Conservation (phyloP, 805 yeast genomes). For the Ogataea ganodermae region DNA sequence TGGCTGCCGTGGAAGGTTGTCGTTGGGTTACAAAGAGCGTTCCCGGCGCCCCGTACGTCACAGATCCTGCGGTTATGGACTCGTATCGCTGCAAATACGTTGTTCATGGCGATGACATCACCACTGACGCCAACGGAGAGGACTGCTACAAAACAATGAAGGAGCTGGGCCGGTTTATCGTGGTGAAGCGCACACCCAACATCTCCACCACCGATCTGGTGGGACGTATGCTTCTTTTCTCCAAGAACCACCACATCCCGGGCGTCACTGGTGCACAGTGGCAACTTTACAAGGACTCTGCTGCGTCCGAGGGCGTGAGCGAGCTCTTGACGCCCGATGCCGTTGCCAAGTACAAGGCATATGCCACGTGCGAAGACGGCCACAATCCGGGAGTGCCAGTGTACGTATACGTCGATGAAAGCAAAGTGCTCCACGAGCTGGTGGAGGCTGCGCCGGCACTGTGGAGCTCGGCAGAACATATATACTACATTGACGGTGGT, state of each 20-base stretch:
- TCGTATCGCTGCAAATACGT: slow-evolving; percentile 77
- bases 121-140: slow-evolving; percentile 93
- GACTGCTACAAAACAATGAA: slow-evolving; percentile 89
- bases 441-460: slow-evolving; percentile 36
- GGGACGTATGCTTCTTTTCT: slow-evolving; percentile 73
- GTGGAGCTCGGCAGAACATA: slow-evolving; percentile 17
- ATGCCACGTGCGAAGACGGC: slow-evolving; percentile 69
- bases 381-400: slow-evolving; percentile 59
- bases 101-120: slow-evolving; percentile 98
- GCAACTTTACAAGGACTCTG: slow-evolving; percentile 8
- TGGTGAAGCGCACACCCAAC: slow-evolving; percentile 92
- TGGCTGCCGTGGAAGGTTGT: slow-evolving; percentile 84
- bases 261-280: slow-evolving; percentile 34
- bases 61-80: slow-evolving; percentile 80
- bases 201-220: slow-evolving; percentile 95
- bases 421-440: slow-evolving; percentile 32
- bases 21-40: slow-evolving; percentile 81
- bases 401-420: slow-evolving; percentile 39
- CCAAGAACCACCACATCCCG: slow-evolving; percentile 58
- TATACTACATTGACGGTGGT: slow-evolving; percentile 73
- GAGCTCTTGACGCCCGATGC: slow-evolving; percentile 38
- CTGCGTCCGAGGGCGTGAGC: slow-evolving; percentile 3
- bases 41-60: slow-evolving; percentile 88
- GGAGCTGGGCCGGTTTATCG: slow-evolving; percentile 79
- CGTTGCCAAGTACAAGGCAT: slow-evolving; percentile 46